phyloP scores from a whole-genome alignment of 2,329 filamentous ascomycete species.

The Sclerotiophoma versabilis region DNA sequence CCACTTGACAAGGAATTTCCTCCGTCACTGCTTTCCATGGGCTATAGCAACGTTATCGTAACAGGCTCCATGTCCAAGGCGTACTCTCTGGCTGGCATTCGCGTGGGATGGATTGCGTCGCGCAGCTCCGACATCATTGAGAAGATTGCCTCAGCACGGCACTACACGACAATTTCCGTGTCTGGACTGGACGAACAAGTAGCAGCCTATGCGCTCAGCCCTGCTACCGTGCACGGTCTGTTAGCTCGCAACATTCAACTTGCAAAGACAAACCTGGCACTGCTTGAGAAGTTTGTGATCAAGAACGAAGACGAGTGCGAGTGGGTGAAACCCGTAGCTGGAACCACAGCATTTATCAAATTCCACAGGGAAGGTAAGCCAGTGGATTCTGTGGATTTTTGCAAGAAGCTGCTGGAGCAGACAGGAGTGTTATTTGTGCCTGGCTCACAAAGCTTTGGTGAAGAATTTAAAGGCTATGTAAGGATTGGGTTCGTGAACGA shows the following conservation, averaged over 20 bases:
- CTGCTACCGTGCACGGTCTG: slow-evolving; percentile 68
- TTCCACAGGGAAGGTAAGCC: slow-evolving; percentile 68
- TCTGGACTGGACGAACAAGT: slow-evolving; percentile 82
- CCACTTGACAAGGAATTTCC: slow-evolving; percentile 63
- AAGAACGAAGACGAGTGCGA: slow-evolving; percentile 68
- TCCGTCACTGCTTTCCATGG: slow-evolving; percentile 73
- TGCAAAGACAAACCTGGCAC: slow-evolving; percentile 69
- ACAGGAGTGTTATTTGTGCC: slow-evolving; percentile 78
- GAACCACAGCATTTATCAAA: slow-evolving; percentile 79
- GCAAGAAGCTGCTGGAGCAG: slow-evolving; percentile 69
- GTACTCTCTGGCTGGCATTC: slow-evolving; percentile 81
- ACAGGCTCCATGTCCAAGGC: slow-evolving; percentile 88
- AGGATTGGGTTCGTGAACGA: slow-evolving; percentile 78
- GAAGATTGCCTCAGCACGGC: slow-evolving; percentile 68
- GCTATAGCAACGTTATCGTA: slow-evolving; percentile 73
- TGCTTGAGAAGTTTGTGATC: slow-evolving; percentile 73
- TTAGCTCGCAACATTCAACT: slow-evolving; percentile 70
- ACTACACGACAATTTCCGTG: slow-evolving; percentile 88
- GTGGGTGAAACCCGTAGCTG: slow-evolving; percentile 78
- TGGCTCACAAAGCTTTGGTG: slow-evolving; percentile 76
- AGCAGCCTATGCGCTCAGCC: slow-evolving; percentile 75
- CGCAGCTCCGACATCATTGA: slow-evolving; percentile 68
- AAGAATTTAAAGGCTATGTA: slow-evolving; percentile 74
- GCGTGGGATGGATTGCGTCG: slow-evolving; percentile 82
- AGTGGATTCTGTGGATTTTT: slow-evolving; percentile 77